Evolutionary conservation across 2,329 filamentous ascomycete species (phyloP).

Genomic region (Colletotrichum endophyticum): DNA sequence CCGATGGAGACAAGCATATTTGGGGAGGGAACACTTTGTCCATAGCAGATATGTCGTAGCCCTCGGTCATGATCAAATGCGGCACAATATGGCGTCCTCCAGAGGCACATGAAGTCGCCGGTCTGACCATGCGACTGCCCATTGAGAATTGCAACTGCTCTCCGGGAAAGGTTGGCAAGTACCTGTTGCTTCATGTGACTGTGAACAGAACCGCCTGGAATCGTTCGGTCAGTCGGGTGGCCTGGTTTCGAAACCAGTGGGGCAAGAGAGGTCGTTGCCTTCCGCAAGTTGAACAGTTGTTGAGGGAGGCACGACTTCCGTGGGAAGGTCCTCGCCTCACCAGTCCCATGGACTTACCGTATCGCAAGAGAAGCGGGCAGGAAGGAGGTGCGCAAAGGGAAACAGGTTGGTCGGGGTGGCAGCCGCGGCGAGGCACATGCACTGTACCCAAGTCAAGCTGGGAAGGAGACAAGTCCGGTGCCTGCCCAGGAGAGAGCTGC

Average conservation of each 20-base stretch:
- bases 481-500: background rate
- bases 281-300: background rate
- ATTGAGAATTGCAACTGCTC: background rate
- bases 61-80: background rate
- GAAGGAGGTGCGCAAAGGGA: background rate
- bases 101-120: background rate
- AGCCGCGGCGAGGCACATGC: background rate
- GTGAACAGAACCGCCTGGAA: background rate
- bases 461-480: background rate
- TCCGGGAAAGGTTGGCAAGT: background rate
- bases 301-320: background rate
- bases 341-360: background rate
- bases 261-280: background rate
- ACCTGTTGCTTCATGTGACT: background rate
- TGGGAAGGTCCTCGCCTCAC: background rate
- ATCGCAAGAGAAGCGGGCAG: background rate
- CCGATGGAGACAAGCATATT: background rate
- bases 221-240: background rate
- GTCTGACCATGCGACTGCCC: background rate
- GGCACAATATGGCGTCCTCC: background rate
- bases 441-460: background rate
- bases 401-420: background rate
- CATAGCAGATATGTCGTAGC: background rate
- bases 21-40: background rate
- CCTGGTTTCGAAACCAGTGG: background rate